A percentile compares a stretch with the other conserved stretches of the same genome.
Conservation (phyloP, 768 basidiomycete species). For the Serendipita vermifera region DNA sequence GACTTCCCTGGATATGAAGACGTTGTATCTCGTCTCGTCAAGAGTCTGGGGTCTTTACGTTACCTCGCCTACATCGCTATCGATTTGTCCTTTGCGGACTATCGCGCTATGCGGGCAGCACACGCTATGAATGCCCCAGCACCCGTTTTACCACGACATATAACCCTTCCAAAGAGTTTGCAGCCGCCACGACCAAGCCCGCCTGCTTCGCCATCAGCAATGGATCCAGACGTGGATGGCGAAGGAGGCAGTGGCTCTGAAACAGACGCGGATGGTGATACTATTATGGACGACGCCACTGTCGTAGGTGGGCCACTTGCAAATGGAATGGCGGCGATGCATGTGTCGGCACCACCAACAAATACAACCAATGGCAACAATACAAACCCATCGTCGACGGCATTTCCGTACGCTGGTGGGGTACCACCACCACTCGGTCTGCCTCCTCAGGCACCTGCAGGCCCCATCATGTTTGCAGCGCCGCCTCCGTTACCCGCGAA, state of each 20-base stretch:
- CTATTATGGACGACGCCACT: background rate
- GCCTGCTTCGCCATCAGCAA: no score
- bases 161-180: background rate
- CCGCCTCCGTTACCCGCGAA: background rate
- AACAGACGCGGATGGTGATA: background rate
- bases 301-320: background rate
- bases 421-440: no score
- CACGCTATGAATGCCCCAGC: background rate
- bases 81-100: background rate
- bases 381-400: no score
- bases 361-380: no score
- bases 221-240: no score
- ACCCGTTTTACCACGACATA: background rate
- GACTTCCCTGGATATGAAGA: background rate
- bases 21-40: background rate
- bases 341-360: background rate
- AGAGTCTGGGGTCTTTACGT: background rate
- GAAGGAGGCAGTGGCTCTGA: no score
- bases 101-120: background rate
- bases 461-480: background rate
- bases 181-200: background rate
- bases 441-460: background rate
- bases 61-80: background rate
- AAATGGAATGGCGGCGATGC: background rate
- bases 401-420: no score